Evolutionary conservation across 257 asterid genomes (phyloP).

Genomic region (Solanum appendiculatum): DNA sequence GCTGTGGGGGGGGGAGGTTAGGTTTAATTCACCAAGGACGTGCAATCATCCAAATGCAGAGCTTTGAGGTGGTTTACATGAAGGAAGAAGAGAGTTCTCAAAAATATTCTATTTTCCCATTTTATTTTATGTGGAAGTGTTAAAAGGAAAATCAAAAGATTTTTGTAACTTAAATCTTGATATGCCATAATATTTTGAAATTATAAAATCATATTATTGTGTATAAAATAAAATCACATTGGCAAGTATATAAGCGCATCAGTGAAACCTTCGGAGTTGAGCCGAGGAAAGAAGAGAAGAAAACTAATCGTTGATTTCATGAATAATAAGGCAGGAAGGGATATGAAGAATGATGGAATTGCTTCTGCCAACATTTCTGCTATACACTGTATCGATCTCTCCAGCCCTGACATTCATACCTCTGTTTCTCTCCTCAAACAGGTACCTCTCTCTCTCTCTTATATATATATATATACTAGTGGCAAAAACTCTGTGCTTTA

Average conservation of each 20-base stretch:
- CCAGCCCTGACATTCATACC: conserved; percentile 13
- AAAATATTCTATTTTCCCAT: background rate
- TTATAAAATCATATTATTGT: background rate
- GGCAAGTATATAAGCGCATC: background rate
- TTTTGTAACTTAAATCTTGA: background rate
- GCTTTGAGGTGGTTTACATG: background rate
- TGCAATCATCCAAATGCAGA: background rate
- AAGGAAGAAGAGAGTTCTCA: background rate
- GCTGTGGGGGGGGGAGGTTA: no score
- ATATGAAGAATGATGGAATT: background rate
- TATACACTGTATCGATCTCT: conserved; percentile 27
- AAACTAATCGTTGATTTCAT: background rate
- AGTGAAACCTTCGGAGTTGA: background rate
- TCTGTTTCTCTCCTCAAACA: conserved; percentile 30
- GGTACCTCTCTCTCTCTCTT: conserved; percentile 1
- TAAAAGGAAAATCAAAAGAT: background rate
- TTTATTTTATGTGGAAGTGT: background rate
- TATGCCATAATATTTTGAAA: background rate
- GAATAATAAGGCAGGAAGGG: background rate
- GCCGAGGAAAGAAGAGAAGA: background rate
- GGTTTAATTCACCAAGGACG: background rate
- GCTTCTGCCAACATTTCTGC: background rate
- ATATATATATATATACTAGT: no score
- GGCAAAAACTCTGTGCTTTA: no score
- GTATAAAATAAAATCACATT: background rate